Evolutionary conservation across 805 yeast genomes (phyloP).

Genomic region (Wickerhamomyces bovis): DNA sequence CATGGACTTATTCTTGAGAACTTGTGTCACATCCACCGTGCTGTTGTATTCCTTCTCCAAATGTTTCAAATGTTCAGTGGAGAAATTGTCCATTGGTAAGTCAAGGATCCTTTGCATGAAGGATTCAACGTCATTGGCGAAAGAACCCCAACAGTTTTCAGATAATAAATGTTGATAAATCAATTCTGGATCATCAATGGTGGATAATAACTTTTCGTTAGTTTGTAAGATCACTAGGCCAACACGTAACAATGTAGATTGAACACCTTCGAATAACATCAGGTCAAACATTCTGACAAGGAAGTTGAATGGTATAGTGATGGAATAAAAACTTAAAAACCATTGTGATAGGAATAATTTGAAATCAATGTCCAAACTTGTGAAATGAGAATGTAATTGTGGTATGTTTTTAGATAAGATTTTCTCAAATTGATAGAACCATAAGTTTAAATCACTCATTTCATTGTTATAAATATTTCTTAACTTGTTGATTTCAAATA

Average conservation of each 20-base stretch:
- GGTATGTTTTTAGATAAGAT: conserved; percentile 37
- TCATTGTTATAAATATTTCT: conserved; percentile 46
- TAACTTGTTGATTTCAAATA: conserved; percentile 56
- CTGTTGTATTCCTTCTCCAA: conserved; percentile 7
- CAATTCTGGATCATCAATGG: conserved; percentile 34
- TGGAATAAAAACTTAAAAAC: conserved; percentile 57
- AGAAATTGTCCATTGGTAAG: conserved; percentile 13
- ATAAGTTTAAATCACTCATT: conserved; percentile 46
- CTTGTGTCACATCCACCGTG: neutral
- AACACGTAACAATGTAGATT: conserved; percentile 48
- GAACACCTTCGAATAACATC: conserved; percentile 47
- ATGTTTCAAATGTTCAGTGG: conserved; percentile 1
- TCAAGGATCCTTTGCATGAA: conserved; percentile 27
- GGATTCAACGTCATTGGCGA: conserved; percentile 29
- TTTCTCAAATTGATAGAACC: conserved; percentile 45
- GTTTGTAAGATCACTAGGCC: conserved; percentile 46
- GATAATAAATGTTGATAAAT: conserved; percentile 35
- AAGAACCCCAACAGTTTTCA: conserved; percentile 36
- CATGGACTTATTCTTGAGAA: conserved; percentile 6
- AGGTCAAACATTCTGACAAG: conserved; percentile 45
- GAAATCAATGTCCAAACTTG: conserved; percentile 31
- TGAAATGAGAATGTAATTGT: conserved; percentile 38
- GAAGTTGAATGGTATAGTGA: conserved; percentile 51
- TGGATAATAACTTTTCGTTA: conserved; percentile 35
- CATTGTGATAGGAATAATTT: conserved; percentile 54